Evolutionary conservation across 768 basidiomycete species (phyloP).

Genomic region (Mycena galericulata): DNA sequence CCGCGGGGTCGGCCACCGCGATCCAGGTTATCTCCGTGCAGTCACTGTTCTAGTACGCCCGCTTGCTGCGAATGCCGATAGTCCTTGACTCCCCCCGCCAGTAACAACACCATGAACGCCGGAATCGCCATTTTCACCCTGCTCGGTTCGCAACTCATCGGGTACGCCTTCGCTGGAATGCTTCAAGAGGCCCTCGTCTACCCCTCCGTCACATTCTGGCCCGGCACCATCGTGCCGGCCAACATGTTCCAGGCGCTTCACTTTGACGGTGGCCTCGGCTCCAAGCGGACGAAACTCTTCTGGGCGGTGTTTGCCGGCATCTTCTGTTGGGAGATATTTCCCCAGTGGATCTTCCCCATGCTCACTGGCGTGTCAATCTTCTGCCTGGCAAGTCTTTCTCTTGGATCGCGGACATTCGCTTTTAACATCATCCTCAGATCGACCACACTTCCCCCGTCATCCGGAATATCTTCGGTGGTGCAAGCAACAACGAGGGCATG

Average conservation of each 20-base stretch:
- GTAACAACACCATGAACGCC: conserved; percentile 42
- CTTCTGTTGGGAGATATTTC: conserved; percentile 52
- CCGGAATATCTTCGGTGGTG: conserved; percentile 53
- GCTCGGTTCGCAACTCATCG: conserved; percentile 42
- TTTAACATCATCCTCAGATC: conserved; percentile 14
- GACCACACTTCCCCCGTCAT: conserved; percentile 39
- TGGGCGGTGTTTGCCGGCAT: conserved; percentile 51
- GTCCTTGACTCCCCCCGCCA: conserved; percentile 20
- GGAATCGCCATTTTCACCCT: conserved; percentile 44
- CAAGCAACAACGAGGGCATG: conserved; percentile 51
- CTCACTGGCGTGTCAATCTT: conserved; percentile 46
- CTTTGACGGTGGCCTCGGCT: conserved; percentile 49
- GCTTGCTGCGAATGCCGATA: conserved; percentile 10
- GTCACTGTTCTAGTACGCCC: conserved; percentile 40
- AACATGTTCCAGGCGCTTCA: conserved; percentile 47
- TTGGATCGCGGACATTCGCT: conserved; percentile 17
- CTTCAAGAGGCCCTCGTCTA: conserved; percentile 40
- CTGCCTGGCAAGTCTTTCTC: conserved; percentile 41
- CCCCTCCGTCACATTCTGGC: conserved; percentile 37
- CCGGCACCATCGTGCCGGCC: conserved; percentile 39
- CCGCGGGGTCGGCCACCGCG: conserved; percentile 45
- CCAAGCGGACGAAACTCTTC: conserved; percentile 54
- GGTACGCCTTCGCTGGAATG: conserved; percentile 46
- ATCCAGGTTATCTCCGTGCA: conserved; percentile 49
- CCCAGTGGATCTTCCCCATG: conserved; percentile 50